phyloP scores from a whole-genome alignment of 2,329 filamentous ascomycete species.

The Trichoderma pleuroti region DNA sequence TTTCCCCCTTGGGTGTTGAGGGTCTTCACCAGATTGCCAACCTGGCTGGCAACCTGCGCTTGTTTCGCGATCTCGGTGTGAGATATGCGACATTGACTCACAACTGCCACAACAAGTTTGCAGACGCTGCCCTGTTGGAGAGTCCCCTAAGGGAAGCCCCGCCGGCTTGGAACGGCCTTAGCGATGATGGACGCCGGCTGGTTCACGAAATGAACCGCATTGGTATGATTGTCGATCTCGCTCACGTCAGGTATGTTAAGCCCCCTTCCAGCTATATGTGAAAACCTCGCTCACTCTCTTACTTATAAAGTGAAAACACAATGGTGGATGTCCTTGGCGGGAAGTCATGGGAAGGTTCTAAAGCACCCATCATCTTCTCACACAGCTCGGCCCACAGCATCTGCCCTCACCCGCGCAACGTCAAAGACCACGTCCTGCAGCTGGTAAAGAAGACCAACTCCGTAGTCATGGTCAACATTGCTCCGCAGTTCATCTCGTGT shows the following conservation, averaged over 20 bases:
- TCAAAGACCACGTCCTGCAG: conserved; percentile 76
- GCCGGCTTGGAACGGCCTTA: conserved; percentile 69
- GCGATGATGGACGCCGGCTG: conserved; percentile 62
- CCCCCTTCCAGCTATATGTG: not conserved
- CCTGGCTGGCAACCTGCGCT: conserved; percentile 68
- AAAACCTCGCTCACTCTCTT: not conserved
- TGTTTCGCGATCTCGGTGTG: conserved; percentile 74
- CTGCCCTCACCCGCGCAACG: conserved; percentile 87
- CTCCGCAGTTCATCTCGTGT: conserved; percentile 79
- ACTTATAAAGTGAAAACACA: conserved; percentile 60
- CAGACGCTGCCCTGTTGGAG: conserved; percentile 73
- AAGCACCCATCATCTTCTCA: conserved; percentile 82
- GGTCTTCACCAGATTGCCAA: conserved; percentile 94
- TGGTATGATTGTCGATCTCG: conserved; percentile 89
- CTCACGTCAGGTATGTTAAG: conserved; percentile 55
- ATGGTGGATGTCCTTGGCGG: conserved; percentile 78
- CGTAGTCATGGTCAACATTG: conserved; percentile 89
- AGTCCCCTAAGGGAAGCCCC: conserved; percentile 48
- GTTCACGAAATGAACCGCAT: conserved; percentile 90
- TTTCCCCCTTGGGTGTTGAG: conserved; percentile 78
- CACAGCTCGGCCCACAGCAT: conserved; percentile 79
- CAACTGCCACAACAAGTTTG: conserved; percentile 88
- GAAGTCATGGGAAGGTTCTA: conserved; percentile 64
- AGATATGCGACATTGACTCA: conserved; percentile 87
- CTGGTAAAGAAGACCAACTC: conserved; percentile 70